phyloP scores from a whole-genome alignment of 371 early-diverging fungal species.

The Rhizopus delemar region DNA sequence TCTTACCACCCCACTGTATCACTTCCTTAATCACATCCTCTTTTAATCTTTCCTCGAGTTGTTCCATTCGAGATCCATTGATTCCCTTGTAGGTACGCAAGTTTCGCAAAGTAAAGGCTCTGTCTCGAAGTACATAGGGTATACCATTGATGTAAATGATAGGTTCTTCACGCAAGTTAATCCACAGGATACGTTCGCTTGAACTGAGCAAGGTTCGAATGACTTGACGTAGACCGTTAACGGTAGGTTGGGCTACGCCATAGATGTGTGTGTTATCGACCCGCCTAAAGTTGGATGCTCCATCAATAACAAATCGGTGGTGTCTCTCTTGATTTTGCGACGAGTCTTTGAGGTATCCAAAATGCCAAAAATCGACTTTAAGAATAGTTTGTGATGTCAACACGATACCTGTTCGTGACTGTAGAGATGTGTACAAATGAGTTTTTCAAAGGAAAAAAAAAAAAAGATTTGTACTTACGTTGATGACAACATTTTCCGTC shows the following conservation, averaged over 20 bases:
- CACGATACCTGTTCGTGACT: conserved; percentile 67
- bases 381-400: conserved; percentile 70
- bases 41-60: conserved; percentile 68
- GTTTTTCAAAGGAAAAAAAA: conserved; percentile 2
- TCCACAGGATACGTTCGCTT: conserved; percentile 61
- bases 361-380: conserved; percentile 72
- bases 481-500: conserved; percentile 61
- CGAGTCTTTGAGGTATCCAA: conserved; percentile 22
- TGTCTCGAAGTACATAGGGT: conserved; percentile 74
- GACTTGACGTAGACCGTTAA: conserved; percentile 61
- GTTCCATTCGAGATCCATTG: conserved; percentile 63
- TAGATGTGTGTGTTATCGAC: conserved; percentile 50
- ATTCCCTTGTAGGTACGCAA: conserved; percentile 74
- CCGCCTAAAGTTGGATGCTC: conserved; percentile 52
- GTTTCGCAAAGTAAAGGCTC: conserved; percentile 66
- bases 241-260: conserved; percentile 75
- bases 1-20: conserved; percentile 51
- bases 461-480: conserved; percentile 38
- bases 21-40: conserved; percentile 69
- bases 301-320: conserved; percentile 41
- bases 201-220: conserved; percentile 36
- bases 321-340: conserved; percentile 26
- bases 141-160: conserved; percentile 74
- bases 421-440: background rate
- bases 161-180: conserved; percentile 78